Evolutionary conservation across 2,329 filamentous ascomycete species (phyloP), one percentile per base, ranked within the genome.

Genomic region (Microcyclosporella mali): DNA sequence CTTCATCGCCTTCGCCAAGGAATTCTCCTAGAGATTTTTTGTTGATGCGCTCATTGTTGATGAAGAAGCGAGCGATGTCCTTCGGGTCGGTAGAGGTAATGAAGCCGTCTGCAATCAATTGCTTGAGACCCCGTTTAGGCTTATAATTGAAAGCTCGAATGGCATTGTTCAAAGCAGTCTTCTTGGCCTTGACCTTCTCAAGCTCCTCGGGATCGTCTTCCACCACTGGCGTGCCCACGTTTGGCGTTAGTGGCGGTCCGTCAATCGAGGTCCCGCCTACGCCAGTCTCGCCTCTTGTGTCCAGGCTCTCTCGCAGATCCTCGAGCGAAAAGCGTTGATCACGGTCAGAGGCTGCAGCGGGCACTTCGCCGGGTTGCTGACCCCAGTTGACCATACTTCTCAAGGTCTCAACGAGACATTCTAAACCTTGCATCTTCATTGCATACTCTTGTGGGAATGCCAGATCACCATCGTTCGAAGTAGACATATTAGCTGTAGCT

Each of bases 121-220:
- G 69, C 62, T 95, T 95, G 60, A 98, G 79, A 4, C 92, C 94
- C 46, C 85, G 81, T 66, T 98, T 98, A 0, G 94, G 88, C 64
- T 98, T 98, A 72, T 90, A 95, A 64, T 98, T 98, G 74, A 98
- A 98, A 49, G 88, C 84, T 37, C 83, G 81, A 41, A 95, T 84
- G 2, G 85, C 90, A 56, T 94, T 92, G 40, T 82, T 85, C 47
- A 97, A 70, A 0, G 92, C 92, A 6, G 88, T 97, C 69, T 98
- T 98, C 49, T 84, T 79, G 47, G 89, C 86, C 68, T 97, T 97
- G 43, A 89, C 88, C 64, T 85, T 94, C 59, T 97, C 92, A n/a
- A 98, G 72, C 57, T 95, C 84, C 49, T 82, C 88, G 0, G 90
- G 90, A 58, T 98, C 92, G 59, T 98, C 94, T 44, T 95, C 88